Conservation (phyloP, 495 filamentous ascomycete genomes). For the Penicillium parvum region DNA sequence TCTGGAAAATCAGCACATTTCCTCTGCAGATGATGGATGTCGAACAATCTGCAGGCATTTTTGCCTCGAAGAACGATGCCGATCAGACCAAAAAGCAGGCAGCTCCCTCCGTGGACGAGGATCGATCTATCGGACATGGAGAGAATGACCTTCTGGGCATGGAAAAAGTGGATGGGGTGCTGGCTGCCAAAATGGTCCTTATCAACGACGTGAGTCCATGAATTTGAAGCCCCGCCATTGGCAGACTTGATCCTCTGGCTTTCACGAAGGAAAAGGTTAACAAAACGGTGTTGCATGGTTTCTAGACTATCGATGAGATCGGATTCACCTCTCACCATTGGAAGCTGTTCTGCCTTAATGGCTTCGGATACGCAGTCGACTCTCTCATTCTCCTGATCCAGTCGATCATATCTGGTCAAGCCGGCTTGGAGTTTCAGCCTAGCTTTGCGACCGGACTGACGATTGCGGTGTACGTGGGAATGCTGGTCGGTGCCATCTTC, state of each 20-base stretch:
- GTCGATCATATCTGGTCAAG: conserved; percentile 56
- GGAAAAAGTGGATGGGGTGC: conserved; percentile 52
- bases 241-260: neutral
- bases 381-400: conserved; percentile 64
- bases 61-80: neutral
- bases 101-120: conserved; percentile 7
- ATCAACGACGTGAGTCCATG: conserved; percentile 58
- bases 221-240: neutral
- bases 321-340: conserved; percentile 64
- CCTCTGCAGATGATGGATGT: conserved; percentile 10
- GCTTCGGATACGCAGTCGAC: conserved; percentile 69
- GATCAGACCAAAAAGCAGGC: conserved; percentile 3
- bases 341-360: conserved; percentile 63
- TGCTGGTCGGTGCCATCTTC: conserved; percentile 51
- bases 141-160: conserved; percentile 50
- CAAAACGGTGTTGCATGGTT: neutral
- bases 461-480: conserved; percentile 8
- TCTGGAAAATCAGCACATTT: neutral
- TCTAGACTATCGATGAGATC: conserved; percentile 67
- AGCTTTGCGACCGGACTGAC: conserved; percentile 40
- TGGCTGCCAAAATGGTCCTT: conserved; percentile 64
- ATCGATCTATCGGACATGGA: conserved; percentile 23
- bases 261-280: neutral
- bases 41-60: conserved; percentile 7
- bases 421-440: conserved; percentile 55